Percentiles rank a stretch among this genome's conserved stretches.
phyloP scores from a whole-genome alignment of 2,329 filamentous ascomycete genomes.

The Cladobotryum protrusum region DNA sequence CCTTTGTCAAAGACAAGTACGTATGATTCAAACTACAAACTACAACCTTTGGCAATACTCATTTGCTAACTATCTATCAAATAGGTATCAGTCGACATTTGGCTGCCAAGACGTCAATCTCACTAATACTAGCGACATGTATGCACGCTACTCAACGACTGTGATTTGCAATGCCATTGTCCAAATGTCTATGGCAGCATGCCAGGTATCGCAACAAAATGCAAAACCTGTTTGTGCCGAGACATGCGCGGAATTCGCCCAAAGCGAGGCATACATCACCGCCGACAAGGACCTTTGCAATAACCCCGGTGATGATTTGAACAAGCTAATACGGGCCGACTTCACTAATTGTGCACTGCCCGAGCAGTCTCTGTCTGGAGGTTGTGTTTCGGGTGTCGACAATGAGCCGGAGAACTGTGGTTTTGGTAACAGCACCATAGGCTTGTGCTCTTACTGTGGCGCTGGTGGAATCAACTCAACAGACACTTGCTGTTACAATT shows the following conservation, averaged over 20 bases:
- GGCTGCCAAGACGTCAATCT: constrained; percentile 75
- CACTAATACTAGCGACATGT: constrained; percentile 71
- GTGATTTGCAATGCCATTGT: constrained; percentile 91
- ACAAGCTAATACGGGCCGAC: constrained; percentile 78
- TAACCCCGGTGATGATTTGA: constrained; percentile 56
- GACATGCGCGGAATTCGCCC: constrained; percentile 78
- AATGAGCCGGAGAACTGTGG: constrained; percentile 90
- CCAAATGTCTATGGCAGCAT: constrained; percentile 73
- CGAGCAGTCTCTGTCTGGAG: constrained; percentile 65
- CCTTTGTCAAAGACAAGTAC: constrained; percentile 74
- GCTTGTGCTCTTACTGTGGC: constrained; percentile 82
- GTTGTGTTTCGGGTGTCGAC: constrained; percentile 66
- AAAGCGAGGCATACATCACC: constrained; percentile 80
- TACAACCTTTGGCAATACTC: no score
- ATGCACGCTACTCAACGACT: constrained; percentile 88
- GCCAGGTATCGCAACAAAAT: constrained; percentile 56
- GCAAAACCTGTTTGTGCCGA: constrained; percentile 80
- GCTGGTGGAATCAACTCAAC: constrained; percentile 83
- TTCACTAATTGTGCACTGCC: constrained; percentile 86
- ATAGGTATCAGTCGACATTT: constrained; percentile 72
- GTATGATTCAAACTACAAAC: constrained; percentile 26
- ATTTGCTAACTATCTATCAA: constrained; percentile 4
- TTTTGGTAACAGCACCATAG: constrained; percentile 63
- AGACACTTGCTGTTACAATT: constrained; percentile 87
- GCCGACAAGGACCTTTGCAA: constrained; percentile 69